Evolutionary conservation across 345 rosid species (phyloP), one percentile per base, ranked within the genome.

Genomic region (Murraya paniculata): DNA sequence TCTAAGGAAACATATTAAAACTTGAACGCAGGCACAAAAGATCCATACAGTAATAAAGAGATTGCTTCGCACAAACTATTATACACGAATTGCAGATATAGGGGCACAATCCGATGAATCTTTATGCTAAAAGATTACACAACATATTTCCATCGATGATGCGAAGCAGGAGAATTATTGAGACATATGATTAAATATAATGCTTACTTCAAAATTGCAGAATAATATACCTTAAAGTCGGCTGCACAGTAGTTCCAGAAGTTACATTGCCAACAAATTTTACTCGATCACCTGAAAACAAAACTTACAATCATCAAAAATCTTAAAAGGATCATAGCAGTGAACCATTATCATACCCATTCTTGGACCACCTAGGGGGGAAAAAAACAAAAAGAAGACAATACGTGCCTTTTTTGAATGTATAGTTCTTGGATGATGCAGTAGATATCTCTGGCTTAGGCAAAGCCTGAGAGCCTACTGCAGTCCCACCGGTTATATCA

Each of bases 361-460:
- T 53, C 28, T 41, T 55, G 28, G 66, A 7, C 33, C 5, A 56
- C 4, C 28, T 22, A 1, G 35, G 35, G 35, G 38, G 30, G 72
- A 14, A 24, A 57, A 56, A 22, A 58, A 10, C 25, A 28, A 10
- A 18, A 68, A 72, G 21, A 80, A 61, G 6, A 68, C 72, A 64
- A 68, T 69, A 60, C 85, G 76, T 88, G 83, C 99, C 99, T 91
- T 87, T 83, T 86, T 88, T 94, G 76, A 92, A 97, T 30, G 88
- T 88, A 81, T 89, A 86, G 79, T 80, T 89, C 84, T 97, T 97
- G 71, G 98, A 97, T 79, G 98, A 87, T 77, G 98, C 99, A 66
- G 98, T 97, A 71, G 97, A 94, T 53, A 88, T 87, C 85, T 97
- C 99, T 68, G 89, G 98, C 91, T 86, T 94, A 78, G 91, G 95